Evolutionary conservation across 495 filamentous ascomycete genomes (phyloP).

Genomic region (Aspergillus cristatus): DNA sequence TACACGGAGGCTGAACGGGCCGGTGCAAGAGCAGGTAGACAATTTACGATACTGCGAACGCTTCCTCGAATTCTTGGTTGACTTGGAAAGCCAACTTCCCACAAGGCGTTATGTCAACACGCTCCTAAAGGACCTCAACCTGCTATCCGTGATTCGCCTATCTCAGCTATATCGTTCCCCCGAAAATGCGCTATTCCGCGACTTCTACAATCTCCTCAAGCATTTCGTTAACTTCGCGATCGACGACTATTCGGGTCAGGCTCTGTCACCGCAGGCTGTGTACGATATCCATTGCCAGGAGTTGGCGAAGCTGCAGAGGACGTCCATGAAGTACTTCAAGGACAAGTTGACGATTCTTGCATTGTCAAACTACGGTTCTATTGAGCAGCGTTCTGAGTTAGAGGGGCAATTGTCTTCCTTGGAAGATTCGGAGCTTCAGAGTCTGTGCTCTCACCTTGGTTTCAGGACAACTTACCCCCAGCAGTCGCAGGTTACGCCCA

Average conservation of each 20-base stretch:
- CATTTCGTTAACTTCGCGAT: slow-evolving; percentile 86
- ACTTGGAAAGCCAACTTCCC: slow-evolving; percentile 87
- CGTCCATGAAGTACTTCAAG: slow-evolving; percentile 74
- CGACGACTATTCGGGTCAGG: slow-evolving; percentile 79
- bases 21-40: slow-evolving; percentile 41
- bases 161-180: slow-evolving; percentile 69
- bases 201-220: slow-evolving; percentile 65
- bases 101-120: slow-evolving; percentile 92
- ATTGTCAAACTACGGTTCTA: slow-evolving; percentile 82
- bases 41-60: slow-evolving; percentile 81
- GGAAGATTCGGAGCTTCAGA: slow-evolving; percentile 59
- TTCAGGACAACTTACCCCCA: slow-evolving; percentile 74
- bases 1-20: slow-evolving; percentile 57
- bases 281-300: slow-evolving; percentile 69
- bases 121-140: slow-evolving; percentile 79
- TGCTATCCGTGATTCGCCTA: slow-evolving; percentile 71
- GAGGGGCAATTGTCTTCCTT: slow-evolving; percentile 66
- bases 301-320: slow-evolving; percentile 73
- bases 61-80: slow-evolving; percentile 82
- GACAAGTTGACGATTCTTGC: slow-evolving; percentile 85
- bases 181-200: slow-evolving; percentile 69
- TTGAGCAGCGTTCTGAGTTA: slow-evolving; percentile 70
- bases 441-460: slow-evolving; percentile 62
- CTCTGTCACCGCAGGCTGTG: slow-evolving; percentile 60
- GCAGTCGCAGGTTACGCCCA: slow-evolving; percentile 48